These are phyloP conservation scores for Microbotryum violaceum DNA, from an alignment of 1,284 basidiomycete genomes.

Conservation along the genomic window DNA sequence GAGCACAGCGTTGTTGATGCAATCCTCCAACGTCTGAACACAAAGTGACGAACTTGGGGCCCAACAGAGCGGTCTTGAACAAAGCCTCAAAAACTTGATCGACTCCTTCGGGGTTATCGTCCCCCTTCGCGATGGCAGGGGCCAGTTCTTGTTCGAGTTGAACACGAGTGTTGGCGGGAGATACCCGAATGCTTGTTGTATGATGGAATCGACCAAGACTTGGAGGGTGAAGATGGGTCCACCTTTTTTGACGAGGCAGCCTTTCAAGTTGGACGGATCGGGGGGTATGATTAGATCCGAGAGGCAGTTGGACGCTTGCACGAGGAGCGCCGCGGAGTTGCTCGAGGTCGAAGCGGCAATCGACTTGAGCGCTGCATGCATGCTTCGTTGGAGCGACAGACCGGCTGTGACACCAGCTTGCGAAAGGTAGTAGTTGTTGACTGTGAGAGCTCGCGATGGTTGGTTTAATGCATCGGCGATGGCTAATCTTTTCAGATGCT, in stretches of 20 bases:
- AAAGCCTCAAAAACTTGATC: conserved; percentile 1
- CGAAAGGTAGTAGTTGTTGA: conserved; percentile 16
- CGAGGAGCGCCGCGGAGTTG: conserved; percentile 12
- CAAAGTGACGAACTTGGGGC: conserved; percentile 15
- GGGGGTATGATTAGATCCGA: conserved; percentile 12
- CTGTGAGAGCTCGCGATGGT: neutral
- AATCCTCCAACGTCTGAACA: conserved; percentile 16
- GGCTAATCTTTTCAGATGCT: too few species aligned
- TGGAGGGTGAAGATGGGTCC: conserved; percentile 14
- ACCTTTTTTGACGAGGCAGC: neutral
- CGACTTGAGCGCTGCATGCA: conserved; percentile 13
- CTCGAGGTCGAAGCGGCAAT: conserved; percentile 16
- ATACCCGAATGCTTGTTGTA: conserved; percentile 25
- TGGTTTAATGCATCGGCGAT: neutral
- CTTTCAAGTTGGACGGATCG: neutral
- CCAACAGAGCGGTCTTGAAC: conserved; percentile 9
- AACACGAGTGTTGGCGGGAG: conserved; percentile 19
- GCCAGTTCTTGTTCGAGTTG: conserved; percentile 11
- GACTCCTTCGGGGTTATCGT: neutral
- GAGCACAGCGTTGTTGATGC: conserved; percentile 9
- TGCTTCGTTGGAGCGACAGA: conserved; percentile 3
- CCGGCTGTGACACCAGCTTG: conserved; percentile 2
- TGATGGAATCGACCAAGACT: conserved; percentile 11
- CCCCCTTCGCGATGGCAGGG: conserved; percentile 7
- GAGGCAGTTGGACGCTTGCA: conserved; percentile 18